phyloP scores from a whole-genome alignment of 768 basidiomycete species.

The Naganishia onofrii region DNA sequence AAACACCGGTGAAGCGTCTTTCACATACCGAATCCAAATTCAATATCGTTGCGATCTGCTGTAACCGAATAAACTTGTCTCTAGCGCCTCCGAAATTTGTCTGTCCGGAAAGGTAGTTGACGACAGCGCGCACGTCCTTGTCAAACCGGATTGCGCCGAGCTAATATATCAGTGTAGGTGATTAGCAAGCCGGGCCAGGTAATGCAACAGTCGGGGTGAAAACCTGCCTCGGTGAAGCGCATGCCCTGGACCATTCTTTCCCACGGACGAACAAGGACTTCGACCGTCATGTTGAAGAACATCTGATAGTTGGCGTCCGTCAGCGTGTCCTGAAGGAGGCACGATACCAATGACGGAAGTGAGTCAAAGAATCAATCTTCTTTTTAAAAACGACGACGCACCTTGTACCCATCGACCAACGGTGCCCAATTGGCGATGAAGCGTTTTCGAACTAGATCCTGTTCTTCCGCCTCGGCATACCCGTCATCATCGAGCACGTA shows the following conservation, averaged over 20 bases:
- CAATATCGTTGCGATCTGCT: slow-evolving; percentile 86
- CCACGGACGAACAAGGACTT: slow-evolving; percentile 89
- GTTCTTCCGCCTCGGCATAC: slow-evolving; percentile 77
- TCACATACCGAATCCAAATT: slow-evolving; percentile 68
- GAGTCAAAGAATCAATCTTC: background rate
- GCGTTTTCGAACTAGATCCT: slow-evolving; percentile 80
- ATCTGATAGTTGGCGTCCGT: slow-evolving; percentile 83
- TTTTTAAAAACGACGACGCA: slow-evolving; percentile 53
- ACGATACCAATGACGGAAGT: background rate
- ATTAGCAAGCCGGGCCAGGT: background rate
- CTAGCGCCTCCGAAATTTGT: slow-evolving; percentile 83
- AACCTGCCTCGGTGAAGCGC: slow-evolving; percentile 78
- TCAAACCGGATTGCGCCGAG: slow-evolving; percentile 95
- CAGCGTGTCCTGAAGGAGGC: slow-evolving; percentile 65
- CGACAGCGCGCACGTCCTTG: slow-evolving; percentile 79
- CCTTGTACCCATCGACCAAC: slow-evolving; percentile 82
- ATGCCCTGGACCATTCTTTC: slow-evolving; percentile 79
- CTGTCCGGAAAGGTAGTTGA: slow-evolving; percentile 78
- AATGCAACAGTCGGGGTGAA: background rate
- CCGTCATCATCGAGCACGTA: slow-evolving; percentile 86
- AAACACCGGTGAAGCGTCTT: too few relatives aligned
- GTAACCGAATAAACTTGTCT: slow-evolving; percentile 85
- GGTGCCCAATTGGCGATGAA: slow-evolving; percentile 86
- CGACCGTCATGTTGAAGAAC: slow-evolving; percentile 80
- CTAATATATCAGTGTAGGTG: slow-evolving; percentile 54